Base-by-base conservation (phyloP, 257 asterid species). In the Leptodermis oblonga region DNA sequence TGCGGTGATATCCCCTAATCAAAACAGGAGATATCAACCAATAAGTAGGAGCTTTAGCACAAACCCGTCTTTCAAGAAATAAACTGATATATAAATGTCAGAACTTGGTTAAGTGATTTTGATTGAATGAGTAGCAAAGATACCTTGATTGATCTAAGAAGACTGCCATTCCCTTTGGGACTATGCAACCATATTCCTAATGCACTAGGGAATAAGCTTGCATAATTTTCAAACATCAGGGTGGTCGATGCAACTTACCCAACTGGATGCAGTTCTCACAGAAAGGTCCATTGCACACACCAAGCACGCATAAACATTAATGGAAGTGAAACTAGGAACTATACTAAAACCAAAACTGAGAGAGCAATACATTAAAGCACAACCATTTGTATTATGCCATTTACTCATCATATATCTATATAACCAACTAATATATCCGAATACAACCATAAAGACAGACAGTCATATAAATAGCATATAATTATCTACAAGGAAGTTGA, bases 141-240 rank as follows among this genome's bases (percentile, higher is more conserved):
- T 77, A 90, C 97, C 95, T 91, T 91, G 46, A 87, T 74, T 62
- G 97, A 91, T 69, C 97, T 96, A 74, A 91, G 96, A 76, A 91
- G 23, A 91, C 97, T 1, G 96, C 95, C 98, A 89, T 92, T 81
- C 96, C 98, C 76, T 92, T 95, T 1, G 98, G 98, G 76, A 92
- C 89, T 92, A 81, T 92, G 98, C 86, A 92, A 79, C 80, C 98
- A 89, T 81, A 92, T 89, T 67, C 98, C 98, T 92, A 85, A 73
- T 37, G 41, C 31, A 66, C 10, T n/a, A 22, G 23, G 17, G 67
- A 62, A 6, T 74, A 52, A 20, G 18, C n/a, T n/a, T n/a, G n/a
- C n/a, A n/a, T n/a, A n/a, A n/a, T n/a, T n/a, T n/a, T n/a, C n/a
- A n/a, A n/a, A n/a, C n/a, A n/a, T n/a, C n/a, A n/a, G n/a, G n/a